phyloP scores from a whole-genome alignment of 2,329 filamentous ascomycete species.

The Neopestalotiopsis sp. region DNA sequence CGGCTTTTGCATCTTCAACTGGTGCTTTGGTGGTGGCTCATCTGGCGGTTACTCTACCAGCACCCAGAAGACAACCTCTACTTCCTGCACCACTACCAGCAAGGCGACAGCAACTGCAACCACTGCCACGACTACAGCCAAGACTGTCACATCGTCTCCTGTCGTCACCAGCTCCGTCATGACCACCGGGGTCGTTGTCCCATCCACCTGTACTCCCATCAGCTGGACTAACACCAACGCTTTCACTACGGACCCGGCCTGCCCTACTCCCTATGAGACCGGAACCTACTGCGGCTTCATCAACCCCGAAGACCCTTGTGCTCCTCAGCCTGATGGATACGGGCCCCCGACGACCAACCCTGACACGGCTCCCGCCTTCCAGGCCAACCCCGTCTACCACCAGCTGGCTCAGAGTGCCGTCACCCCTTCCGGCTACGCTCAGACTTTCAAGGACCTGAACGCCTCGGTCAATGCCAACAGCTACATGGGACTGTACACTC shows the following conservation, averaged over 20 bases:
- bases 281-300: slow-evolving; percentile 42
- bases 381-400: slow-evolving; percentile 11
- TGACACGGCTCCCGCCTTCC: slow-evolving; percentile 18
- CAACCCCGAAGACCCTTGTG: slow-evolving; percentile 41
- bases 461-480: slow-evolving; percentile 26
- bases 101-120: background rate
- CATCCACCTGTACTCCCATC: slow-evolving; percentile 20
- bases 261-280: slow-evolving; percentile 33
- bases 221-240: slow-evolving; percentile 21
- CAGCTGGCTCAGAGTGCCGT: slow-evolving; percentile 20
- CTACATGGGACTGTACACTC: slow-evolving; percentile 29
- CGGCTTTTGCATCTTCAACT: slow-evolving; percentile 15
- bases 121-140: background rate
- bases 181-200: slow-evolving; percentile 9
- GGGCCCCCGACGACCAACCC: slow-evolving; percentile 15
- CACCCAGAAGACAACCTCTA: slow-evolving; percentile 1
- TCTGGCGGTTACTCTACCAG: background rate
- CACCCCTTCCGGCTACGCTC: slow-evolving; percentile 28
- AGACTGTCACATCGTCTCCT: slow-evolving; percentile 2
- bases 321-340: slow-evolving; percentile 34
- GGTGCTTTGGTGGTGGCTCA: background rate
- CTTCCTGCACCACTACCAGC: background rate
- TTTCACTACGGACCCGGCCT: slow-evolving; percentile 30
- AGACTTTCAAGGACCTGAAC: slow-evolving; percentile 33
- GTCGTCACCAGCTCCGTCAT: slow-evolving; percentile 6